Evolutionary conservation across 75 land plant species (phyloP).

Genomic region (Sequoiadendron giganteum): DNA sequence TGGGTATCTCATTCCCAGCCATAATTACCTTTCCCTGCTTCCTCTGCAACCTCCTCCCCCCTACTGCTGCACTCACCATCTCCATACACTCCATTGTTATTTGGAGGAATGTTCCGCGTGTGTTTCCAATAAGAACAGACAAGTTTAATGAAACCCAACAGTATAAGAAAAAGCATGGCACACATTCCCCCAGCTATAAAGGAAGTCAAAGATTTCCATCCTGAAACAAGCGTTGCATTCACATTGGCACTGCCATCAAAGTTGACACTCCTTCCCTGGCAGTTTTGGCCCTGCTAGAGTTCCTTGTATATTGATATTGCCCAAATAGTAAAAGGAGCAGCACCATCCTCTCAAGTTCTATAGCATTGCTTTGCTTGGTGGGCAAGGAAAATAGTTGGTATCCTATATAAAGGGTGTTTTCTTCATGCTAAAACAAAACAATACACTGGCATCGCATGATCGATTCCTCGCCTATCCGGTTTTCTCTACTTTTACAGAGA

Average conservation of each 20-base stretch:
- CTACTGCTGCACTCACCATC: neutral
- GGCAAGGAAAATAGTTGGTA: neutral
- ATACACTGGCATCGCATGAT: neutral
- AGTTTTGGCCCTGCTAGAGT: too few species aligned
- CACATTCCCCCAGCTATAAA: neutral
- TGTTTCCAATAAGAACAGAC: neutral
- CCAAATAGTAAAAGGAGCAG: neutral
- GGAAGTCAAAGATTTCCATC: neutral
- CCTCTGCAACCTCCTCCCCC: neutral
- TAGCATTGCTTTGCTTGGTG: neutral
- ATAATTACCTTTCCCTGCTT: neutral
- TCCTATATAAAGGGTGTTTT: neutral
- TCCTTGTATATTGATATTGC: neutral
- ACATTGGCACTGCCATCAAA: neutral
- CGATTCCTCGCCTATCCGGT: neutral
- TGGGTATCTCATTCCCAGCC: neutral
- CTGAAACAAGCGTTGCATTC: neutral
- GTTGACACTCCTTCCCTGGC: too few species aligned
- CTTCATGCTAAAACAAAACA: too few species aligned
- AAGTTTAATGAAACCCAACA: neutral
- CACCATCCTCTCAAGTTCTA: too few species aligned
- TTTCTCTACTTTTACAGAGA: too few species aligned
- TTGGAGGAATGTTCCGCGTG: too few species aligned
- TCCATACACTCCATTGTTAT: neutral
- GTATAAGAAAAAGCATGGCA: neutral